Evolutionary conservation across 2,329 filamentous ascomycete genomes (phyloP).

Genomic region (Colletotrichum eleusines): DNA sequence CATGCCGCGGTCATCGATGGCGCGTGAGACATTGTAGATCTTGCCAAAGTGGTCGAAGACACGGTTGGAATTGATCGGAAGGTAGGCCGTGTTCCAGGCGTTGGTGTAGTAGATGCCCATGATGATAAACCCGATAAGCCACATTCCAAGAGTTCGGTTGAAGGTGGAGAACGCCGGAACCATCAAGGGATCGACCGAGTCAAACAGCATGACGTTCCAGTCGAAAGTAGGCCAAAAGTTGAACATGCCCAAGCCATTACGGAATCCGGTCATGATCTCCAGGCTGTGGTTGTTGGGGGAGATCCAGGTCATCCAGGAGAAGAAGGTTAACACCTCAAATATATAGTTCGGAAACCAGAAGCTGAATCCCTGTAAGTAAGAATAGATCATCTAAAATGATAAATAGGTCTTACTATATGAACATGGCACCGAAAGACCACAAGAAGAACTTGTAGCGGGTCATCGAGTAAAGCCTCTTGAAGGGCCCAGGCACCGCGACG

Average conservation of each 20-base stretch:
- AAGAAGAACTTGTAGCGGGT: conserved; percentile 62
- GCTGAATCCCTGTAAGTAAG: no score
- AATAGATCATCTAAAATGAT: no score
- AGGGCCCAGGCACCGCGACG: conserved; percentile 55
- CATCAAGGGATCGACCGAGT: conserved; percentile 44
- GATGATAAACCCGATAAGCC: conserved; percentile 48
- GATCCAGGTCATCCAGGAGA: conserved; percentile 68
- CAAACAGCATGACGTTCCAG: conserved; percentile 55
- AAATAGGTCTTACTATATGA: no score
- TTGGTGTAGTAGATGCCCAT: conserved; percentile 51
- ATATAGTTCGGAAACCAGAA: conserved; percentile 64
- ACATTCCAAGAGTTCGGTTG: conserved; percentile 50
- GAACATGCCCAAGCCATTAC: conserved; percentile 57
- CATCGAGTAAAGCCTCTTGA: conserved; percentile 55
- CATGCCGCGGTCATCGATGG: conserved; percentile 51
- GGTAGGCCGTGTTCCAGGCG: conserved; percentile 51
- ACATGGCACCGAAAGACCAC: conserved; percentile 59
- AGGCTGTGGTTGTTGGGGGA: conserved; percentile 56
- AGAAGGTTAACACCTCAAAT: conserved; percentile 60
- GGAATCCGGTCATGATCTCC: conserved; percentile 52
- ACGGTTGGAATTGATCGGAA: conserved; percentile 57
- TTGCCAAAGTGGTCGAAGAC: conserved; percentile 55
- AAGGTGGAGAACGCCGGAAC: conserved; percentile 54
- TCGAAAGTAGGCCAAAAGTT: conserved; percentile 58
- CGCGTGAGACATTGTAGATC: conserved; percentile 53